Evolutionary conservation across 495 filamentous ascomycete species (phyloP), one percentile per base, ranked within the genome.

Genomic region (Massariosphaeria phaeospora): DNA sequence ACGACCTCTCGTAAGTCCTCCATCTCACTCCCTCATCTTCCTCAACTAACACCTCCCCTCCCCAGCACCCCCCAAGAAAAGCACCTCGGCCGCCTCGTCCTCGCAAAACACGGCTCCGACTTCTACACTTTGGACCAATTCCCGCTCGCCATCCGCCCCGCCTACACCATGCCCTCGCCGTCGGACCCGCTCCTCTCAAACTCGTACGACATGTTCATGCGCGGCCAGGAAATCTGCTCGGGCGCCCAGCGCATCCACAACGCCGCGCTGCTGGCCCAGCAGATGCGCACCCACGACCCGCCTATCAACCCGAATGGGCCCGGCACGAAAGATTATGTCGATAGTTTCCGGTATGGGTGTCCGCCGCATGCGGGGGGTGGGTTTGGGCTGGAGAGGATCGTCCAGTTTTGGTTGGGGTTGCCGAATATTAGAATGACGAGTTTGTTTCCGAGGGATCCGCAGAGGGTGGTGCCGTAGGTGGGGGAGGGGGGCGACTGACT

Each of bases 101-200:
- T 83, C 51, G 78, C 84, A 48, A 95, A 91, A 71, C 89, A 85
- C 77, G 76, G 80, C 66, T 89, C 87, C 57, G 90, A 96, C 72
- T 95, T 95, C 77, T 95, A 89, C 73, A 83, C 89, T 5, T 76
- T 96, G 53, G 88, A 95, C 75, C 86, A 94, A 73, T 96, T 89
- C 78, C 90, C 90, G 49, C 85, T 89, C 69, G 68, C 75, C 35
- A 83, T 91, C 23, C 81, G 89, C 20, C 90, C 90, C 30, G 95
- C 95, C 75, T 96, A 95, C 71, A 89, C 90, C 66, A 87, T 89
- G 77, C 81, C 84, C 51, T 83, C 86, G 67, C 79, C 84, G 8
- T 58, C 48, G 6, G 56, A 76, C 43, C 74, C 83, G 52, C 74
- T 75, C 25, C 78, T 88, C 63, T 86, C 82, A 45, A 91, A 94